Evolutionary conservation across 345 rosid species (phyloP), one percentile per base, ranked within the genome.

Genomic region (Brassica rapa): DNA sequence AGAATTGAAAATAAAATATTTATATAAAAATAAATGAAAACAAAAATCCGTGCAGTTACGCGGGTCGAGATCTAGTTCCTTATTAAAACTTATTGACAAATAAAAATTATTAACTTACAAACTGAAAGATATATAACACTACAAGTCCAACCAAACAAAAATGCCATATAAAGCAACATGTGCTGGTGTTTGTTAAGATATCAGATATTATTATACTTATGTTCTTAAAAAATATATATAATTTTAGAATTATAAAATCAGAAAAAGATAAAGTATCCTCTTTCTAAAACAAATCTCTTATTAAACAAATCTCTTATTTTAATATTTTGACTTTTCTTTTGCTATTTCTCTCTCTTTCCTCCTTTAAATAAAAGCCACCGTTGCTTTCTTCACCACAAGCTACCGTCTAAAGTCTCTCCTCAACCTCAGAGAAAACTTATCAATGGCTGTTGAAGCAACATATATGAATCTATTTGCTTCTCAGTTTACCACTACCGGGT

Each of bases 401-500:
- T 60, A 66, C 1, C 24, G 12, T 11, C 8, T 56, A 43, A 43
- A 43, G 1, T 19, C 61, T 19, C 32, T n/a, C 49, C 72, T 29
- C 4, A 65, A 57, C 51, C 62, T 66, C 33, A 3, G 27, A n/a
- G 68, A 70, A 66, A 64, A 56, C 68, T 9, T 8, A 72, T 67
- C 64, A 75, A 87, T 89, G 93, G 93, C 89, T 72, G 88, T 88
- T 66, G 89, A 89, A 81, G 85, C 91, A 55, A 81, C 43, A n/a
- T 81, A 83, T 33, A 82, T 85, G 62, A 81, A 81, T 80, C 80
- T 78, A 9, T 76, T 86, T 72, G 7, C 74, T 49, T 77, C 91
- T 8, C 89, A 87, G 51, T 72, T 82, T 24, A 46, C 77, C 74
- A 4, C 81, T 23, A 75, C 81, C 56, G 82, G 87, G 88, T 86